Evolutionary conservation across 345 rosid genomes (phyloP).

Genomic region (Lumnitzera racemosa): DNA sequence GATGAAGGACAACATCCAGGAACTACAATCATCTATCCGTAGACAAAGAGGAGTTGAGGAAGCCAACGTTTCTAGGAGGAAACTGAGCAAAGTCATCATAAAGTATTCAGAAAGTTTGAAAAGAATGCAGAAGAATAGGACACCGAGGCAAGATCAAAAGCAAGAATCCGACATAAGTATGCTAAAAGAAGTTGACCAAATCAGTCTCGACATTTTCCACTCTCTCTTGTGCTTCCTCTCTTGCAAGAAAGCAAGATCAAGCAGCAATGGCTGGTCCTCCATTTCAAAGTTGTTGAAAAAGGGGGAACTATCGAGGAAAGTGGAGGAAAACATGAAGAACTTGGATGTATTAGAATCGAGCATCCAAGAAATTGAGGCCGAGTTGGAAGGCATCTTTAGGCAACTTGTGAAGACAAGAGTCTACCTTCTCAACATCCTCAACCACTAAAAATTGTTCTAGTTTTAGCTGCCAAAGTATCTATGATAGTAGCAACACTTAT

Average conservation of each 20-base stretch:
- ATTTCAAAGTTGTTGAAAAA: constrained; percentile 15
- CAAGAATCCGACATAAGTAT: constrained; percentile 3
- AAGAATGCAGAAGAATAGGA: constrained; percentile 12
- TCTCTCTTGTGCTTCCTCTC: constrained; percentile 22
- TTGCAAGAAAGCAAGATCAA: constrained; percentile 12
- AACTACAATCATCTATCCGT: constrained; percentile 24
- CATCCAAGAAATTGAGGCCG: constrained; percentile 12
- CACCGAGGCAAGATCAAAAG: background rate
- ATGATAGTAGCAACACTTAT: background rate
- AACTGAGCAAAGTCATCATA: constrained; percentile 14
- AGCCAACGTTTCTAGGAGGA: constrained; percentile 21
- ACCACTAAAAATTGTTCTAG: background rate
- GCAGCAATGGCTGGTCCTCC: constrained; percentile 3
- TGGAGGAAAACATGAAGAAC: background rate
- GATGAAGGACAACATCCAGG: constrained; percentile 21
- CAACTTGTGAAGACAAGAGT: constrained; percentile 14
- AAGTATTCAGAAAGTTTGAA: constrained; percentile 6
- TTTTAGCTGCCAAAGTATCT: background rate
- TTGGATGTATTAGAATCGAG: background rate
- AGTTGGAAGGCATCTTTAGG: constrained; percentile 14
- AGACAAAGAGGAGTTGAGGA: constrained; percentile 19
- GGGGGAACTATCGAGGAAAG: constrained; percentile 14
- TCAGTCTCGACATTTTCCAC: constrained; percentile 17
- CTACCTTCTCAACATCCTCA: constrained; percentile 16
- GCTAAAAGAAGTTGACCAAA: constrained; percentile 24